phyloP scores from a whole-genome alignment of 176 grass and related monocot genomes.

The Echinochloa phyllopogon region DNA sequence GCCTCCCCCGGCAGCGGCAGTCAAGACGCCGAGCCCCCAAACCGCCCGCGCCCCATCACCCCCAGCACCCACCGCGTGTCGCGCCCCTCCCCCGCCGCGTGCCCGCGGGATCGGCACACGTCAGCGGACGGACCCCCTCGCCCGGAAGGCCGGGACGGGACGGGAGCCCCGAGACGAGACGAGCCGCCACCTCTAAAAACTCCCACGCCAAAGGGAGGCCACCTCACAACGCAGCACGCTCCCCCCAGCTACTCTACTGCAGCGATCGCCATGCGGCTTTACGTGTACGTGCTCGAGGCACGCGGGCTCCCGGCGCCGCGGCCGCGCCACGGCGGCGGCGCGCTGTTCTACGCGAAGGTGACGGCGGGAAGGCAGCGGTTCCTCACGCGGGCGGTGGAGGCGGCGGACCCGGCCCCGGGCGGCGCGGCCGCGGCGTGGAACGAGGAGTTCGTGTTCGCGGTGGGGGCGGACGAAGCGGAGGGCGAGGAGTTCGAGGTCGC shows the following conservation, averaged over 20 bases:
- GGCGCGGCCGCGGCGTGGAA: constrained; percentile 60
- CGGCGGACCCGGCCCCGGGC: constrained; percentile 29
- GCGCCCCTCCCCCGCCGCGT: constrained; percentile 27
- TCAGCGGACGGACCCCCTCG: neutral
- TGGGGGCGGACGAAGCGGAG: constrained; percentile 11
- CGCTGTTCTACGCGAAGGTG: constrained; percentile 60
- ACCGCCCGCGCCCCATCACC: neutral
- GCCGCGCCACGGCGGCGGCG: neutral
- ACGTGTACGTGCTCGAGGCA: constrained; percentile 71
- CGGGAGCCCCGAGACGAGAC: neutral
- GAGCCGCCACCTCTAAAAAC: constrained; percentile 20
- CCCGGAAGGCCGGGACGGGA: neutral
- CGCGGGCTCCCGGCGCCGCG: constrained; percentile 40
- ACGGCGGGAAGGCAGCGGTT: constrained; percentile 64
- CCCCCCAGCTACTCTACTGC: too few relatives aligned
- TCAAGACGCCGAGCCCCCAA: constrained; percentile 4
- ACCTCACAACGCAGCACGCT: neutral
- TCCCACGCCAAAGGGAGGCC: neutral
- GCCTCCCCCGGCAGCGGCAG: neutral
- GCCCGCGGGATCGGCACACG: constrained; percentile 5
- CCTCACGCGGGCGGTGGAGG: constrained; percentile 56
- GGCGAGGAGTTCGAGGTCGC: constrained; percentile 44
- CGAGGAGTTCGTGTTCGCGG: constrained; percentile 74
- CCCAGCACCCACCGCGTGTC: constrained; percentile 10
- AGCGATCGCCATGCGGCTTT: constrained; percentile 57